Percentiles rank a stretch among this genome's conserved stretches.
phyloP scores from a whole-genome alignment of 257 asterid genomes.

The Jaltomata sinuosa region DNA sequence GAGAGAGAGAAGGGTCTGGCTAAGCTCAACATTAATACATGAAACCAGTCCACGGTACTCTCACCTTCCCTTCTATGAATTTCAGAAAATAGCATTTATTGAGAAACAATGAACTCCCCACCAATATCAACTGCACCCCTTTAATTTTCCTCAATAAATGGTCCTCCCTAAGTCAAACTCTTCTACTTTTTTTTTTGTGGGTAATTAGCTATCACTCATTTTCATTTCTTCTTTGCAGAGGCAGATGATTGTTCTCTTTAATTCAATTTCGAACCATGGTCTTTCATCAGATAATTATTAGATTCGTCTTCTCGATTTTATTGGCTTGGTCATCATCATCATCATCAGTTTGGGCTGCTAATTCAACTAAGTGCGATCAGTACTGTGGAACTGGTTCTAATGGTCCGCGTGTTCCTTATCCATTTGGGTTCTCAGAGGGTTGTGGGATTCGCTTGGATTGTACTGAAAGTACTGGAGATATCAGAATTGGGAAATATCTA shows the following conservation, averaged over 20 bases:
- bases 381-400: slow-evolving; percentile 14
- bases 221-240: neutral
- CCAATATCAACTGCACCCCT: slow-evolving; percentile 27
- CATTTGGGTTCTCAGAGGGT: slow-evolving; percentile 57
- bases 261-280: neutral
- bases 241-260: neutral
- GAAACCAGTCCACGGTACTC: slow-evolving; percentile 5
- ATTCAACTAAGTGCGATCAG: slow-evolving; percentile 15
- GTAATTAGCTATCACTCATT: neutral
- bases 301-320: slow-evolving; percentile 9
- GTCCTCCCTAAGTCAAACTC: slow-evolving; percentile 20
- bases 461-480: slow-evolving; percentile 5
- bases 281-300: slow-evolving; percentile 3
- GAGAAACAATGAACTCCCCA: slow-evolving; percentile 15
- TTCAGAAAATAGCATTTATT: slow-evolving; percentile 23
- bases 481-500: slow-evolving; percentile 25
- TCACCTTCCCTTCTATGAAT: neutral
- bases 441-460: slow-evolving; percentile 45
- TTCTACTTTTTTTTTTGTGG: neutral
- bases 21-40: slow-evolving; percentile 1
- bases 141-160: slow-evolving; percentile 18
- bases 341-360: slow-evolving; percentile 3
- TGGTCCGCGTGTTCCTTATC: slow-evolving; percentile 24
- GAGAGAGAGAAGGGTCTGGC: neutral
- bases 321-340: slow-evolving; percentile 6